These are phyloP conservation scores for Phytophthora meadii DNA, from an alignment of 352 stramenopile species.

Conservation along the genomic window DNA sequence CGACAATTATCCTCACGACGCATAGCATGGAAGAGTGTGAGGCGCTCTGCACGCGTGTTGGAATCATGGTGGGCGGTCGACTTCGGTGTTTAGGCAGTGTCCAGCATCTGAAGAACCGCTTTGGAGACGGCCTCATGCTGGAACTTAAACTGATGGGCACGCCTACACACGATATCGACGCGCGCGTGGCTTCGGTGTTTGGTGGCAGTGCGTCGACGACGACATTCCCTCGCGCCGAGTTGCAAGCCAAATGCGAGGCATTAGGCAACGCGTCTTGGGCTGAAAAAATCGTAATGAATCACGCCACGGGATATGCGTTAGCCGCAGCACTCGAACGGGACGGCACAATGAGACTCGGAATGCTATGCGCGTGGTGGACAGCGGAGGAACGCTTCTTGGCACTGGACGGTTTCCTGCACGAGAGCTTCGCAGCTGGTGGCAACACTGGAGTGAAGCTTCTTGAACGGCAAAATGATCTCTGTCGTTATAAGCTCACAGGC, in stretches of 20 bases:
- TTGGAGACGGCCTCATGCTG: conserved; percentile 95
- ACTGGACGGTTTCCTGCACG: conserved; percentile 48
- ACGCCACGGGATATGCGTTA: conserved; percentile 72
- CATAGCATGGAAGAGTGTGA: conserved; percentile 98
- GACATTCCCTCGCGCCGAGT: conserved; percentile 39
- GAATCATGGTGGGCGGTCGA: conserved; percentile 91
- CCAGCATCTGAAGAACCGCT: conserved; percentile 96
- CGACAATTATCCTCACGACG: conserved; percentile 93
- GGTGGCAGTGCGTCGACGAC: conserved; percentile 28
- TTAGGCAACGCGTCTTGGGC: conserved; percentile 55
- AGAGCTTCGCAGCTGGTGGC: conserved; percentile 44
- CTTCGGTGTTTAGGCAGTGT: conserved; percentile 85
- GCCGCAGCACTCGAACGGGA: conserved; percentile 64
- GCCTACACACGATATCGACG: conserved; percentile 38
- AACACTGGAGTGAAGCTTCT: conserved; percentile 51
- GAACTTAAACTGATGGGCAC: conserved; percentile 71
- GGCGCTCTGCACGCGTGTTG: conserved; percentile 93
- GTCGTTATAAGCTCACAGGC: conserved; percentile 69
- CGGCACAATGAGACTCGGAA: conserved; percentile 41
- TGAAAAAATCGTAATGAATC: conserved; percentile 53
- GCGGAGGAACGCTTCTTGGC: conserved; percentile 62
- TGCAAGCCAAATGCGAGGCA: conserved; percentile 52
- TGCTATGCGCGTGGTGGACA: conserved; percentile 71
- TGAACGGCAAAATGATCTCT: conserved; percentile 78
- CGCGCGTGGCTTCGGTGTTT: conserved; percentile 43